Evolutionary conservation across 768 basidiomycete species (phyloP), one percentile per base, ranked within the genome.

Genomic region (Asterophora lycoperdoides): DNA sequence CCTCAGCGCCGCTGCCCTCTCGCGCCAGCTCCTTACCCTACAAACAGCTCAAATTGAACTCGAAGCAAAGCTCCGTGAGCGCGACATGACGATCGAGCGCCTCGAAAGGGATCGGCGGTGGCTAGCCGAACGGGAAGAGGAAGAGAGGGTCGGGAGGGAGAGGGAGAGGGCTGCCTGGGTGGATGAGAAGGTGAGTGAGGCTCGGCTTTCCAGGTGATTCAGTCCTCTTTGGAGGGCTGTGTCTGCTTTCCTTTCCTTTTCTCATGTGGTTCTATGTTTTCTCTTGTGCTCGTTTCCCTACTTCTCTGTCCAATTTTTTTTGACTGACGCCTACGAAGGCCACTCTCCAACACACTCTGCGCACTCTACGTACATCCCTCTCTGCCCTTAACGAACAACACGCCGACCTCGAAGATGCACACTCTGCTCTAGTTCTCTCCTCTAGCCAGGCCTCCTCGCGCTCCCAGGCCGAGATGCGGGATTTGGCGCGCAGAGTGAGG

Each of bases 71-170:
- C 67, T 89, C 3, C 72, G 82, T 28, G 83, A 89, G 64, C 80
- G 77, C 59, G 83, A 87, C 2, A 54, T 73, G 1, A 61, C 68
- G 18, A 75, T 90, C 20, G 85, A 86, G 36, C 68, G 80, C 37
- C 71, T 92, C 8, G 85, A 89, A 57, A 69, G 77, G 14, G 89
- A 91, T 59, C 68, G 87, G 32, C 68, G 84, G 14, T 88, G 74
- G 70, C 73, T 89, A 42, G 69, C 82, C 0, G 85, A 89, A 53
- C 65, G 83, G 3, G 88, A 89, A 61, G 70, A 75, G 41, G 79
- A 82, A 32, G 86, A 89, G 52, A 69, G 79, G 18, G 79, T 82
- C 49, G 84, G 83, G 63, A 85, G 79, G 63, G 82, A 87, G 48
- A 63, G 62, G 8, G 79, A 86, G 46, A 69, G 76, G 13, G 63